Percentiles rank a stretch among this genome's conserved stretches.
These are phyloP conservation scores for Termitomyces sp. DNA, from an alignment of 768 basidiomycete species.

Conservation along the genomic window DNA sequence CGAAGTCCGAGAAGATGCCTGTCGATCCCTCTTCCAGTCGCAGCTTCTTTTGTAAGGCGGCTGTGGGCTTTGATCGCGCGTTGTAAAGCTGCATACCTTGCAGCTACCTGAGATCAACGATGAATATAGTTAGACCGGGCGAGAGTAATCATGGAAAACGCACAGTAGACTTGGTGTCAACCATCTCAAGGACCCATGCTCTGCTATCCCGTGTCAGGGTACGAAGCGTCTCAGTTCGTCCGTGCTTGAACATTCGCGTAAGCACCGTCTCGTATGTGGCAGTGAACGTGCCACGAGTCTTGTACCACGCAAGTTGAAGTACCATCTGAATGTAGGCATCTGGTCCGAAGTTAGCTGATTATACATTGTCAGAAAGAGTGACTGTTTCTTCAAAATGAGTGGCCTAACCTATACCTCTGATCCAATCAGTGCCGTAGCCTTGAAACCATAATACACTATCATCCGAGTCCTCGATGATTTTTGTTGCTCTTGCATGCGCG, in stretches of 20 bases:
- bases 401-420: constrained; percentile 64
- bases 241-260: constrained; percentile 81
- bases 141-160: constrained; percentile 13
- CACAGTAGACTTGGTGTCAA: constrained; percentile 46
- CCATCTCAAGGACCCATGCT: constrained; percentile 74
- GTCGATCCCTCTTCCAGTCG: constrained; percentile 81
- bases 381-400: background rate
- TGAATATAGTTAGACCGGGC: background rate
- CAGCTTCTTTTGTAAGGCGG: constrained; percentile 68
- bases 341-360: constrained; percentile 42
- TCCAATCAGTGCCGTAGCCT: constrained; percentile 85
- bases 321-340: constrained; percentile 92
- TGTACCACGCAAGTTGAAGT: constrained; percentile 88
- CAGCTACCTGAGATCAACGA: constrained; percentile 21
- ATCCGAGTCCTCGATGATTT: constrained; percentile 74
- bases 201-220: constrained; percentile 69
- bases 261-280: constrained; percentile 93
- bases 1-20: constrained; percentile 86
- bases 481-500: constrained; percentile 53
- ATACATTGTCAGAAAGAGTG: background rate
- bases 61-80: constrained; percentile 70
- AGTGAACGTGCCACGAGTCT: constrained; percentile 67
- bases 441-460: constrained; percentile 78
- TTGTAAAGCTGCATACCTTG: constrained; percentile 46
- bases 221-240: constrained; percentile 88